Base-by-base conservation (phyloP, 176 grass and related monocot genomes). In the Cocos nucifera region DNA sequence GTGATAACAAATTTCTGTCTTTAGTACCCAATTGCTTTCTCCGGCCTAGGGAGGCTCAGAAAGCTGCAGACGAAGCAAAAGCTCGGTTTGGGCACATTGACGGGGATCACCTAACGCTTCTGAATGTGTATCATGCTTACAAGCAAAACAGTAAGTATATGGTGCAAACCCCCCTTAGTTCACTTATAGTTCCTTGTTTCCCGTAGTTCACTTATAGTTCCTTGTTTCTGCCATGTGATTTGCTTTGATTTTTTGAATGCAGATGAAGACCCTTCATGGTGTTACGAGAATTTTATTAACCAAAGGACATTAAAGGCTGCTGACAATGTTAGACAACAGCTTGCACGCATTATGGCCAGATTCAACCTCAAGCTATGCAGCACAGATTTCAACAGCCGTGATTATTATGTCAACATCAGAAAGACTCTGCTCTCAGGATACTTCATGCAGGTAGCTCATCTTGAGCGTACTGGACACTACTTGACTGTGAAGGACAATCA, bases 1-100 rank as follows among this genome's bases (percentile, higher is more conserved):
- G 82, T 79, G 73, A 86, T 89, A 81, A 76, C 69, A 62, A 60
- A 77, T 39, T 98, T 87, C 78, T 96, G 82, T 90, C 76, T 88
- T 74, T 98, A 98, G 85, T 89, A 83, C 94, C 94, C 62, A 89
- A 89, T 86, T 98, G 94, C 85, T 98, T 98, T 79, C 78, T 98
- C 51, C 87, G 85, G 77, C 94, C 88, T 73, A 93, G 94, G 82
- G 94, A 98, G 52, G 88, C 94, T 74, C 94, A 98, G 35, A 98
- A 92, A 74, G 94, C 88, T 44, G 88, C 88, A 70, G 94, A 98
- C 58, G 94, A 98, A 73, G 84, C 88, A 23, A 98, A 98, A 64
- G 81, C 94, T 85, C 79, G 82, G 59, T 98, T 98, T 52, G 79
- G 94, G 29, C 94, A 98, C 65, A 73, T 77, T 32, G 88, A 98